Evolutionary conservation across 495 filamentous ascomycete genomes (phyloP), one percentile per base, ranked within the genome.

Genomic region (Endocarpon pusillum): DNA sequence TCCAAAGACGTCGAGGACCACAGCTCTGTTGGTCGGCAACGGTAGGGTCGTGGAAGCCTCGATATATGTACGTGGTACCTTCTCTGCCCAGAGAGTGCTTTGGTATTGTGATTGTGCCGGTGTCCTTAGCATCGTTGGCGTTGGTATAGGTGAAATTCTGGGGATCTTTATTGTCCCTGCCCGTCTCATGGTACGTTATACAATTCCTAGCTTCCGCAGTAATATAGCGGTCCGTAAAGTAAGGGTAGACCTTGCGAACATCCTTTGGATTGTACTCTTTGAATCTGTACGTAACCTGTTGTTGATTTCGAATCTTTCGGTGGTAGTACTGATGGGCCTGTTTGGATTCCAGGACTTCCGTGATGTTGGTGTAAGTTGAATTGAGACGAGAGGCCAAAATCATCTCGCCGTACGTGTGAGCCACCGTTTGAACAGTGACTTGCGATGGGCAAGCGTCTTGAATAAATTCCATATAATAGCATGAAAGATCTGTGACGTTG

Each of bases 51-150:
- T 28, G n/a, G n/a, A 15, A 11, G 29, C 28, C 36, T 36, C 29
- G 30, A 35, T 10, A 38, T 19, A 38, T 38, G 29, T 38, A 38
- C n/a, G 36, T 38, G 8, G 36, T 38, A 19, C 30, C 36, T 19
- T 35, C 30, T 8, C 19, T 35, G 29, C 30, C 29, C 15, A 34
- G 16, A 9, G 17, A 12, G 6, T n/a, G 14, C n/a, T 1, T 19
- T 20, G 36, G 36, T 3, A 38, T 38, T 9, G 17, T 9, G 17
- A 38, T 38, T 9, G 6, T 38, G 9, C 36, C 36, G 12, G 32
- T 33, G 33, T 6, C 6, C 6, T 30, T 36, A 4, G 10, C 22
- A 16, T 25, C 15, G 10, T 31, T 11, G n/a, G n/a, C n/a, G 29
- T 21, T 19, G 10, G 7, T 11, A 21, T 38, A 38, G 6, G 30